Percentiles rank a stretch among this genome's conserved stretches.
Evolutionary conservation across 2,329 filamentous ascomycete species (phyloP).

Genomic region (Rhytidhysteron rufulum): DNA sequence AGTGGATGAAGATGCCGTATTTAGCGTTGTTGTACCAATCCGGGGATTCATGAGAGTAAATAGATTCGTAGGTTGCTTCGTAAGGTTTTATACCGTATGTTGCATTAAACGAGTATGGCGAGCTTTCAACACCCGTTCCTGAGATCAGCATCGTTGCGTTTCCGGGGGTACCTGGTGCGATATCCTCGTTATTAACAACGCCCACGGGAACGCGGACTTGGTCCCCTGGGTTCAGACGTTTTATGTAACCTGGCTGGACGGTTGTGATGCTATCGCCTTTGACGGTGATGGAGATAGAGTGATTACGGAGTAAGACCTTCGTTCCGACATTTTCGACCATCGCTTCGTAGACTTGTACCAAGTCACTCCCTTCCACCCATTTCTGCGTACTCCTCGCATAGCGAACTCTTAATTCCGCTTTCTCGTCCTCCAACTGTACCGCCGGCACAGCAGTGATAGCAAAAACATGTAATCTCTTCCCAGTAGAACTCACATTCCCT

Average conservation of each 20-base stretch:
- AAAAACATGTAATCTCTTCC: conserved; percentile 9
- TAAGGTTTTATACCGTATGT: conserved; percentile 11
- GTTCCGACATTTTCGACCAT: conserved; percentile 10
- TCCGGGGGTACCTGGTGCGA: conserved; percentile 5
- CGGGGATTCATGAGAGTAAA: conserved; percentile 39
- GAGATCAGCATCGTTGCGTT: conserved; percentile 6
- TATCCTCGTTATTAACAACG: conserved; percentile 4
- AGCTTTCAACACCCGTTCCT: background rate
- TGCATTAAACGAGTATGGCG: conserved; percentile 7
- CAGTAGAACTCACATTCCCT: conserved; percentile 15
- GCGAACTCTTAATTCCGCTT: conserved; percentile 7
- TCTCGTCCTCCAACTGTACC: background rate
- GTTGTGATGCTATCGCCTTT: conserved; percentile 7
- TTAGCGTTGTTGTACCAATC: conserved; percentile 55
- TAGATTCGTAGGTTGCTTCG: conserved; percentile 8
- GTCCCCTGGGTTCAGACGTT: conserved; percentile 12
- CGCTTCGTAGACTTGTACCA: conserved; percentile 11
- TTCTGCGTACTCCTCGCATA: conserved; percentile 8
- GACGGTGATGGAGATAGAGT: conserved; percentile 5
- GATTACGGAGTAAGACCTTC: conserved; percentile 1
- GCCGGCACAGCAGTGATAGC: conserved; percentile 7
- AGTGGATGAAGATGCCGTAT: conserved; percentile 60
- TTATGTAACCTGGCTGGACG: conserved; percentile 10
- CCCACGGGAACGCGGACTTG: conserved; percentile 10
- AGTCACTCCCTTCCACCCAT: conserved; percentile 8